These are phyloP conservation scores for Podospora didyma DNA, from an alignment of 495 filamentous ascomycete genomes.

Conservation along the genomic window DNA sequence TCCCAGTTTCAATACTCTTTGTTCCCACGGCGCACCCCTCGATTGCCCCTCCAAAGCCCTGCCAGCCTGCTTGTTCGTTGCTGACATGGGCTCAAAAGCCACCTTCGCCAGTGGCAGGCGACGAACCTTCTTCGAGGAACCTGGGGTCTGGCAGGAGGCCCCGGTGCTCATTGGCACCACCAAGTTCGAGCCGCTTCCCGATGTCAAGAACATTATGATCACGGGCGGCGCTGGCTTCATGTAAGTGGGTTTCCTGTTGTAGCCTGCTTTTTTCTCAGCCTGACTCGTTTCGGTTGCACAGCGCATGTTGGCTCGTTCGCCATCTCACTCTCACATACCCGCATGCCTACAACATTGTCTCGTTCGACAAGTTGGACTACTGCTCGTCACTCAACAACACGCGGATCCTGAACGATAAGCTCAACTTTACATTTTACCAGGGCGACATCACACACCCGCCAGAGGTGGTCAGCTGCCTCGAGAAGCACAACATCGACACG, in stretches of 20 bases:
- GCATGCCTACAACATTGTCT: constrained; percentile 65
- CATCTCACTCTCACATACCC: constrained; percentile 65
- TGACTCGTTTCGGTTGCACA: constrained; percentile 13
- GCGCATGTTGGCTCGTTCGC: constrained; percentile 68
- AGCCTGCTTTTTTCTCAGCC: not conserved
- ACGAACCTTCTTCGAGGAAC: constrained; percentile 46
- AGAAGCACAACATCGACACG: constrained; percentile 63
- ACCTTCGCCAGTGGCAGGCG: constrained; percentile 4
- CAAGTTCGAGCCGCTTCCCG: constrained; percentile 56
- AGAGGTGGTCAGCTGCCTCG: constrained; percentile 56
- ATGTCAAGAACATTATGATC: constrained; percentile 68
- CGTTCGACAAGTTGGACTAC: constrained; percentile 74
- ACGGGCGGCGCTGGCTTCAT: constrained; percentile 73
- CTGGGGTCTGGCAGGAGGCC: constrained; percentile 60
- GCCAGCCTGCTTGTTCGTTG: no score
- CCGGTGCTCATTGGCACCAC: constrained; percentile 61
- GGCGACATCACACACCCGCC: constrained; percentile 63
- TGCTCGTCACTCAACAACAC: constrained; percentile 71
- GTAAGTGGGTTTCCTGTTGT: constrained; percentile 33
- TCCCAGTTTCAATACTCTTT: not conserved
- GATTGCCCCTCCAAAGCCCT: no score
- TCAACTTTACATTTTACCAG: constrained; percentile 72
- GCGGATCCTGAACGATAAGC: constrained; percentile 49
- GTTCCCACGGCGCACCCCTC: no score
- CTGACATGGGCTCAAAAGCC: not conserved